Base-by-base conservation (phyloP, 2,329 filamentous ascomycete genomes). In the Monascus ruber region DNA sequence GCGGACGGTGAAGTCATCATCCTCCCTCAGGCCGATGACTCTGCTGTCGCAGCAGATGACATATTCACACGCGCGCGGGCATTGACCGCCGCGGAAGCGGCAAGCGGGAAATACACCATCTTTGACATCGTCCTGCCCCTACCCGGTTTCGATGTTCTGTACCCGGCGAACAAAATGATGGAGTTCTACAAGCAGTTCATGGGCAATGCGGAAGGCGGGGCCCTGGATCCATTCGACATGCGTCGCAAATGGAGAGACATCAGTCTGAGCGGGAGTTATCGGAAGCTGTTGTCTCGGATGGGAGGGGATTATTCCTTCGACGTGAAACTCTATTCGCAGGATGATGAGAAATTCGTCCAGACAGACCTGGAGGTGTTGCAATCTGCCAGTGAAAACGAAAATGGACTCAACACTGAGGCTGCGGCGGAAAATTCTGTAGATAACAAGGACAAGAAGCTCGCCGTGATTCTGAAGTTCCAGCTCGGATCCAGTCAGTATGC, bases 71-170 rank as follows among this genome's bases (percentile, higher is more conserved):
- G 83, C 29, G 88, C 86, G 1, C 79, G 86, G 9, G 64, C 79
- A 0, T 68, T 98, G 9, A 83, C 79, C 2, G 76, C 76, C 4
- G 79, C 81, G n/a, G 91, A 98, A 58, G 84, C 79, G 2, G 71
- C 73, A 25, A 84, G 78, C 47, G 86, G 85, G 7, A 72, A 74
- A 42, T 95, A 82, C 63, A 77, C 73, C 31, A 83, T 98, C 51
- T 86, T 84, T 54, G 91, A 98, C 56, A 58, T 96, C 45, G 88
- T 98, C 8, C 72, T 98, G 2, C 89, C 93, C 3, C 80, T 83
- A n/a, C 91, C 91, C 0, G 91, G 91, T 11, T 95, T 80, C 65
- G 87, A 94, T 51, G 76, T 96, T 31, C 62, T 84, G 29, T 98
- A 96, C 56, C 91, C 91, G 0, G 58, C 71, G 24, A 96, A 98